Base-by-base conservation (phyloP, 2,329 filamentous ascomycete genomes). In the Helotiales sp. region DNA sequence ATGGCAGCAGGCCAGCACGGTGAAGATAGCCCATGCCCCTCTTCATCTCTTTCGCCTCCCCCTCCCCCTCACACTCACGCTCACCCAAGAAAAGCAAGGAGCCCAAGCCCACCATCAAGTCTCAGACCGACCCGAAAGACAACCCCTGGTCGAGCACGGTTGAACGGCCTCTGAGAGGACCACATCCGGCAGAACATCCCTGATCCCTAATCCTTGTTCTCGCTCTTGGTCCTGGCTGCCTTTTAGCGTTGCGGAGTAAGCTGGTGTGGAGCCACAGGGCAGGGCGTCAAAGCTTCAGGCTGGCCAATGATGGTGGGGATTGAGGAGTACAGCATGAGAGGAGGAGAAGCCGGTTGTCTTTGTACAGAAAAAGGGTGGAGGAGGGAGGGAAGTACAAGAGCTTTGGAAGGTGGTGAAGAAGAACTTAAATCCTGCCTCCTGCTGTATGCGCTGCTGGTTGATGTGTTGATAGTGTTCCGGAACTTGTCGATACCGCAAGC, bases 111-210 rank as follows among this genome's bases (percentile, higher is more conserved):
- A 47, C 47, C 24, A 24, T 26, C 40, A 20, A 43, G 50, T 26
- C 49, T 55, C 40, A 62, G n/a, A 40, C 24, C 30, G 58, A 61
- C 67, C 65, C 67, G 66, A 66, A 61, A 52, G 65, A 20, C 40
- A 20, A 6, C 3, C 65, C 65, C 68, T 30, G 65, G 62, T 54
- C n/a, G 22, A 64, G 54, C 68, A 70, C 66, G 65, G 67, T 40
- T 49, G 32, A n/a, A 49, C 65, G 67, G 70, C 69, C 67, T 70
- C 69, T 69, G 61, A 70, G 32, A 64, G 54, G 66, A 45, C 61
- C 64, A 54, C 65, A 52, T 65, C 70, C 71, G 68, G 64, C 26
- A 32, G 24, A 37, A 1, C 13, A 69, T 24, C 67, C 71, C 50
- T 70, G 69, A 69, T 62, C 66, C 71, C 57, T 45, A 20, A 45